Conservation (phyloP, 2,329 filamentous ascomycete species). For the Orbilia quercus region DNA sequence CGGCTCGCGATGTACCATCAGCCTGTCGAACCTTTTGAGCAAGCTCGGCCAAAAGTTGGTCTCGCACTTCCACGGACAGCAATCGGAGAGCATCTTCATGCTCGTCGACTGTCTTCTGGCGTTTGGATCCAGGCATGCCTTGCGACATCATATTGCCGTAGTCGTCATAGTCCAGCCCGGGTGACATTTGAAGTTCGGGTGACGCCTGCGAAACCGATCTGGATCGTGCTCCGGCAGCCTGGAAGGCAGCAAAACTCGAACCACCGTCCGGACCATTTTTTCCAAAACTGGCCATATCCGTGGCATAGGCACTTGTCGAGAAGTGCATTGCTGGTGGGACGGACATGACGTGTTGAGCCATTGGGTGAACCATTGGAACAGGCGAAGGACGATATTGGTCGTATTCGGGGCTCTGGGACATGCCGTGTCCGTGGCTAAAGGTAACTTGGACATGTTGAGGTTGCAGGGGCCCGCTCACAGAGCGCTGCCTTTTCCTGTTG, state of each 20-base stretch:
- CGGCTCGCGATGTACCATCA: conserved; percentile 71
- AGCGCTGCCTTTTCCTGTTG: conserved; percentile 38
- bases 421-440: conserved; percentile 33
- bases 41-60: conserved; percentile 58
- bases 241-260: conserved; percentile 48
- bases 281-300: conserved; percentile 53
- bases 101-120: conserved; percentile 58
- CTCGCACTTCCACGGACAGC: conserved; percentile 58
- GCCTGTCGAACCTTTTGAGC: conserved; percentile 59
- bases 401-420: conserved; percentile 53
- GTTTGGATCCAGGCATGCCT: conserved; percentile 40
- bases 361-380: conserved; percentile 44
- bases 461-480: conserved; percentile 34
- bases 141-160: conserved; percentile 52
- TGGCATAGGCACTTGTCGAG: conserved; percentile 42
- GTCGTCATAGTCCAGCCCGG: conserved; percentile 38
- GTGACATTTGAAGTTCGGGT: conserved; percentile 51
- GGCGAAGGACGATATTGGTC: conserved; percentile 48
- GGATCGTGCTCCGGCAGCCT: conserved; percentile 42
- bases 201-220: conserved; percentile 49
- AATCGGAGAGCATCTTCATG: conserved; percentile 59
- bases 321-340: conserved; percentile 51
- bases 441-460: conserved; percentile 42
- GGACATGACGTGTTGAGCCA: conserved; percentile 39
- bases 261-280: conserved; percentile 44